Evolutionary conservation across 2,329 filamentous ascomycete genomes (phyloP), one percentile per base, ranked within the genome.

Genomic region (Colletotrichum incanum): DNA sequence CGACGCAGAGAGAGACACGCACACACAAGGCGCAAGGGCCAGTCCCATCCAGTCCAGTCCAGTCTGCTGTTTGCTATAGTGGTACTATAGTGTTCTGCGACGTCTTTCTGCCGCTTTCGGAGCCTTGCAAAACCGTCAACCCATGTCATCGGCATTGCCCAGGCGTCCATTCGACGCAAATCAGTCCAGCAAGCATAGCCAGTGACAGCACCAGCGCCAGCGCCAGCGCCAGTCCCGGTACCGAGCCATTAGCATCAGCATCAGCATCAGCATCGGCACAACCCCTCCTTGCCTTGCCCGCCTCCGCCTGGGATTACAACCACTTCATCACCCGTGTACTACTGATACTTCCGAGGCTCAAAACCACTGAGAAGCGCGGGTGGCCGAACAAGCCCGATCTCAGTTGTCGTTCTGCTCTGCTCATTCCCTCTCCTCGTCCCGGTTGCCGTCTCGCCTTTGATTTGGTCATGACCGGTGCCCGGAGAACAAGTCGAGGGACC

Each of bases 121-220:
- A 67, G 71, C 71, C 61, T 73, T 37, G 55, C 67, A 62, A 49
- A 50, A 50, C 55, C 26, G 61, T 45, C 61, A 49, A 49, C 37
- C 61, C 41, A 60, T 63, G 71, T 73, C 71, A 67, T 71, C 43
- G 67, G 49, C 61, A 67, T 71, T 67, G 56, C 26, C 55, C 58
- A 45, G 49, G 41, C 41, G 49, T 41, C 56, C 61, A 67, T 73
- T 71, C 56, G 71, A 62, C 67, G 28, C 49, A 69, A 43, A 54
- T 55, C 58, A 34, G 34, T 41, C 50, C 47, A 43, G 54, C 28
- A 11, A 65, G 23, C 34, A 49, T 37, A 63, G 34, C 41, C 54
- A 52, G n/a, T 41, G 28, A 43, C 31, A 62, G 31, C 45, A 43
- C 31, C 31, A 39, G 45, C 28, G 14, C 47, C 60, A n/a, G n/a